Conservation (phyloP, 2,329 filamentous ascomycete species). For the Epichloe aotearoae region DNA sequence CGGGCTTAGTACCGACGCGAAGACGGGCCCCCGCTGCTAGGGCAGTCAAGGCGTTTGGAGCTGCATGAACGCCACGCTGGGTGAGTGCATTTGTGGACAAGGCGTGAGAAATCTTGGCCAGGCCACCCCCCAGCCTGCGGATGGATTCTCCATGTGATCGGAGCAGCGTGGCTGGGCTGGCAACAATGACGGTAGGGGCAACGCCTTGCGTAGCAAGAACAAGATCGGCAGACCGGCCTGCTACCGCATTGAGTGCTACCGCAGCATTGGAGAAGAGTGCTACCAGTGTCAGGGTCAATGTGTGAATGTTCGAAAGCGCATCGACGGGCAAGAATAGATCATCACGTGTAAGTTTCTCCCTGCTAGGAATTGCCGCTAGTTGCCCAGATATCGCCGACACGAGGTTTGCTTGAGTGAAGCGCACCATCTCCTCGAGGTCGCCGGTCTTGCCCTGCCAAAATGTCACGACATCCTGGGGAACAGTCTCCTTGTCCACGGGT, state of each 20-base stretch:
- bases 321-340: constrained; percentile 82
- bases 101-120: constrained; percentile 57
- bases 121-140: constrained; percentile 43
- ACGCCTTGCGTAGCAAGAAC: constrained; percentile 58
- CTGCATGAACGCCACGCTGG: constrained; percentile 57
- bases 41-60: constrained; percentile 34
- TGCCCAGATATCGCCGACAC: constrained; percentile 74
- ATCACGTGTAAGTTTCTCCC: constrained; percentile 56
- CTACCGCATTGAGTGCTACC: constrained; percentile 78
- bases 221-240: constrained; percentile 59
- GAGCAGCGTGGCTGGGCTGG: constrained; percentile 60
- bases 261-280: constrained; percentile 78
- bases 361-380: constrained; percentile 59
- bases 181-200: constrained; percentile 70
- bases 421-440: constrained; percentile 54
- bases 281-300: constrained; percentile 65
- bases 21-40: constrained; percentile 43
- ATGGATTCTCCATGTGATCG: constrained; percentile 52
- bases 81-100: constrained; percentile 57
- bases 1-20: constrained; percentile 45
- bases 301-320: constrained; percentile 65
- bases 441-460: constrained; percentile 49
- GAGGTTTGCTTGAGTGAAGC: constrained; percentile 74
- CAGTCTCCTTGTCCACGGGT: constrained; percentile 37
- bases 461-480: constrained; percentile 41